Percentiles rank a stretch among this genome's conserved stretches.
phyloP scores from a whole-genome alignment of 108 stramenopile species.

The Discostella stelligeroides region DNA sequence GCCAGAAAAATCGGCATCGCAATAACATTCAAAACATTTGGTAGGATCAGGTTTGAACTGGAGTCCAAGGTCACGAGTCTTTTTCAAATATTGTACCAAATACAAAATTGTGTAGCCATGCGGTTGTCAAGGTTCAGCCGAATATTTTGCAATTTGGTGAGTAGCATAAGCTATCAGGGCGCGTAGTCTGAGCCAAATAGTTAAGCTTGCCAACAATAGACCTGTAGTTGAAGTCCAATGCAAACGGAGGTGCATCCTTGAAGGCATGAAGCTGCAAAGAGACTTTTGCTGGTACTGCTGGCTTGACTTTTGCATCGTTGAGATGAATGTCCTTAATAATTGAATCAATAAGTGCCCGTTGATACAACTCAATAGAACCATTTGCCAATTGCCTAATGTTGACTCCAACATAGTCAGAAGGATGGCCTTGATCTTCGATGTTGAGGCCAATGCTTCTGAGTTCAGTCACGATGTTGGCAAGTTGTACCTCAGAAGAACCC shows the following conservation, averaged over 20 bases:
- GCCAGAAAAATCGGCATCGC: slow-evolving; percentile 21
- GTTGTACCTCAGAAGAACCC: slow-evolving; percentile 22
- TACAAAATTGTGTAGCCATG: neutral
- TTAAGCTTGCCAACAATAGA: slow-evolving; percentile 28
- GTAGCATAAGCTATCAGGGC: slow-evolving; percentile 16
- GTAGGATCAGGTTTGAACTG: slow-evolving; percentile 1
- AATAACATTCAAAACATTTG: slow-evolving; percentile 19
- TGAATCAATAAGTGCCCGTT: slow-evolving; percentile 5
- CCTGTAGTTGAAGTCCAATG: slow-evolving; percentile 12
- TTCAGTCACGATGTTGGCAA: slow-evolving; percentile 29
- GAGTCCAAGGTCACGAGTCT: slow-evolving; percentile 1
- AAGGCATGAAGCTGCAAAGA: neutral
- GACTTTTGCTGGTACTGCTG: slow-evolving; percentile 15
- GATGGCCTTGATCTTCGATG: too few relatives aligned
- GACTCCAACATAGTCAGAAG: too few relatives aligned
- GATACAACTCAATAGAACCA: neutral
- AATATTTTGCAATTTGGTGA: slow-evolving; percentile 14
- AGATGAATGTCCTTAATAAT: slow-evolving; percentile 7
- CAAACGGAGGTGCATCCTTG: neutral
- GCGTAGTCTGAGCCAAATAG: slow-evolving; percentile 17
- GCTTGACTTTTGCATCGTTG: neutral
- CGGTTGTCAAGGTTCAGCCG: neutral
- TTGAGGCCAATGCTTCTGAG: slow-evolving; percentile 34
- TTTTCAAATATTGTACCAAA: neutral
- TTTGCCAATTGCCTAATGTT: slow-evolving; percentile 17